Evolutionary conservation across 2,329 filamentous ascomycete genomes (phyloP), one percentile per base, ranked within the genome.

Genomic region (Fusarium nodosum): DNA sequence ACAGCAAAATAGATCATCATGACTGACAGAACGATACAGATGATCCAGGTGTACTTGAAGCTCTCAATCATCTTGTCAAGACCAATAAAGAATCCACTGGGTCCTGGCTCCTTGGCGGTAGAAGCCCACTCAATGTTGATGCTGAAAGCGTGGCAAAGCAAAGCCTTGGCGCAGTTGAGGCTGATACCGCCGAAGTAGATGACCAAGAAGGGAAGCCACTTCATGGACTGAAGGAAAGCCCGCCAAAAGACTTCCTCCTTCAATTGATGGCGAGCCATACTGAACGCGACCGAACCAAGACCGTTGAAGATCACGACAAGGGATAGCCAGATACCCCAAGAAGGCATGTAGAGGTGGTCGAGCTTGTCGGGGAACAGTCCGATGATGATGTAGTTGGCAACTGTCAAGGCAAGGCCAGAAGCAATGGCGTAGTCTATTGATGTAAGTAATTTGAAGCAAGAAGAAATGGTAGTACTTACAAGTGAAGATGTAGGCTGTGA

Each of bases 1-100:
- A 24, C 20, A 42, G 39, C 22, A 24, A 42, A 42, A 8, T 42
- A 42, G 13, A 42, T 42, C 39, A 42, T 42, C 39, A 42, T 42
- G 1, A 9, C 39, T 11, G 22, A 22, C 1, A 42, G 4, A 10
- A 15, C 13, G 16, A 24, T 24, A 3, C 20, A 15, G 4, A 42
- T 42, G 15, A 42, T 24, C 22, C 22, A 22, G 1, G 39, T 24
- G 1, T 42, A 42, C 13, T 42, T 24, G 39, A 42, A 42, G 15
- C 39, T 42, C 20, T 22, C 39, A 16, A 16, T 42, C 39, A 42
- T 42, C 13, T 24, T 39, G 12, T 42, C 22, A 0, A 42, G 39
- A 3, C 39, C 20, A 24, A 42, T 42, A 3, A 42, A 39, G 36
- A 39, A 39, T 3, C 36, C 36, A 22, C 36, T 39, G 0, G 36